Evolutionary conservation across 495 filamentous ascomycete genomes (phyloP).

Genomic region (Neurospora sp.): DNA sequence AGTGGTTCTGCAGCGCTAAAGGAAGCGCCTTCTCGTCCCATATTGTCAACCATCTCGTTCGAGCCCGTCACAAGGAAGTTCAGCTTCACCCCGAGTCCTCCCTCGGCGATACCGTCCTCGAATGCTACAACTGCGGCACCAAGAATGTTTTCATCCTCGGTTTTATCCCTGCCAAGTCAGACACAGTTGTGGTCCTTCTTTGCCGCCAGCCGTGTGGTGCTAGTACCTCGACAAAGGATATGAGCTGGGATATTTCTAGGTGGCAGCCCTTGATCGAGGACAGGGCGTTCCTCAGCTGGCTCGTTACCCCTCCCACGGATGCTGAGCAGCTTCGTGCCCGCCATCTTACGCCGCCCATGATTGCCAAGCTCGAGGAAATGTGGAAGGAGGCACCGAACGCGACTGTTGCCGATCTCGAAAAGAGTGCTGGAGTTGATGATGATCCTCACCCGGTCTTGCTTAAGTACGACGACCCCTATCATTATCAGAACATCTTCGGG

Average conservation of each 20-base stretch:
- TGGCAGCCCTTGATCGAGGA: slow-evolving; percentile 98
- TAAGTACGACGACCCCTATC: slow-evolving; percentile 94
- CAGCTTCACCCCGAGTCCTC: slow-evolving; percentile 90
- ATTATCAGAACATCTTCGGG: slow-evolving; percentile 98
- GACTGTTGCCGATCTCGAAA: slow-evolving; percentile 87
- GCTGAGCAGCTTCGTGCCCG: slow-evolving; percentile 92
- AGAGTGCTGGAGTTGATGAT: slow-evolving; percentile 86
- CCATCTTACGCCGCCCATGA: slow-evolving; percentile 89
- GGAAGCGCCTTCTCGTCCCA: slow-evolving; percentile 95
- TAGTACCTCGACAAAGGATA: slow-evolving; percentile 94
- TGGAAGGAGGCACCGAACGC: slow-evolving; percentile 94
- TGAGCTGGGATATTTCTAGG: slow-evolving; percentile 98
- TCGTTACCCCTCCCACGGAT: slow-evolving; percentile 81
- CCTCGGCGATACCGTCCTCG: slow-evolving; percentile 92
- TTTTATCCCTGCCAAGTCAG: slow-evolving; percentile 98
- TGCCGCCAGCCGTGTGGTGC: slow-evolving; percentile 95
- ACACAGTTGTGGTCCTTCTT: slow-evolving; percentile 93
- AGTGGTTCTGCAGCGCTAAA: slow-evolving; percentile 98
- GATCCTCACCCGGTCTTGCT: slow-evolving; percentile 88
- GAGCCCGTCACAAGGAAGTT: slow-evolving; percentile 96
- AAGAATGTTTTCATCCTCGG: slow-evolving; percentile 99
- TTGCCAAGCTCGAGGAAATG: slow-evolving; percentile 95
- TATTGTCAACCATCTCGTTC: slow-evolving; percentile 96
- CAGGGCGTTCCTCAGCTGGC: slow-evolving; percentile 89
- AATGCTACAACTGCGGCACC: slow-evolving; percentile 99